Base-by-base conservation (phyloP, 805 yeast species). In the Saccharomycopsis guyanensis region DNA sequence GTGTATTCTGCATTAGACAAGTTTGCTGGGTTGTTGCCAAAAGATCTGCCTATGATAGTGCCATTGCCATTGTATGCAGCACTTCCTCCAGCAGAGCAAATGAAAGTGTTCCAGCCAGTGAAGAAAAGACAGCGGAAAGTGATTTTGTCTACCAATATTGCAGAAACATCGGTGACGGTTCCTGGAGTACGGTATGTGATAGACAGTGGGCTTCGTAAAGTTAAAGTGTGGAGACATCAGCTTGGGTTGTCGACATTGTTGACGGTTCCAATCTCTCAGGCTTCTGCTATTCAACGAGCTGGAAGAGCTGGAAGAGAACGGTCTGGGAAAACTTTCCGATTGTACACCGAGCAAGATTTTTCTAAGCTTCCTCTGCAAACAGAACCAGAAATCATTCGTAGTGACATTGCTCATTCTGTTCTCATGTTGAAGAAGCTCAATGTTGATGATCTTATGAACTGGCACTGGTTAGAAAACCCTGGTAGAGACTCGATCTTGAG, bases 221-320 rank as follows among this genome's bases (percentile, higher is more conserved):
- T 91, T 6, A 86, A 91, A 55, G 94, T 91, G 1, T 91, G 97
- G 95, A 78, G 93, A 56, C 95, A 91, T 57, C 88, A 82, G 55
- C 66, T 93, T 34, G 97, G 97, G 0, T 72, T 93, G 29, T 91
- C 96, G n/a, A 85, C 97, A 0, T 73, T 93, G 57, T 66, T 93
- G 43, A 89, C 96, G 0, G 87, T 93, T 0, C 93, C 98, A 1
- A 81, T 93, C 19, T 88, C 97, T 0, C 86, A 84, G 57, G 95
- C 97, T 0, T 84, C 95, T 34, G 98, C 97, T 0, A 76, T 85
- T 31, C 99, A 93, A 67, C 71, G 99, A 64, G 80, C 89, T 39
- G 99, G 99, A 62, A 85, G 99, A 72, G 97, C 99, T n/a, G 99
- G 99, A 52, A 86, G 99, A 77, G 97, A 93, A 65, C 73, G 79